phyloP scores from a whole-genome alignment of 2,329 filamentous ascomycete genomes.

The Tolypocladium capitatum region DNA sequence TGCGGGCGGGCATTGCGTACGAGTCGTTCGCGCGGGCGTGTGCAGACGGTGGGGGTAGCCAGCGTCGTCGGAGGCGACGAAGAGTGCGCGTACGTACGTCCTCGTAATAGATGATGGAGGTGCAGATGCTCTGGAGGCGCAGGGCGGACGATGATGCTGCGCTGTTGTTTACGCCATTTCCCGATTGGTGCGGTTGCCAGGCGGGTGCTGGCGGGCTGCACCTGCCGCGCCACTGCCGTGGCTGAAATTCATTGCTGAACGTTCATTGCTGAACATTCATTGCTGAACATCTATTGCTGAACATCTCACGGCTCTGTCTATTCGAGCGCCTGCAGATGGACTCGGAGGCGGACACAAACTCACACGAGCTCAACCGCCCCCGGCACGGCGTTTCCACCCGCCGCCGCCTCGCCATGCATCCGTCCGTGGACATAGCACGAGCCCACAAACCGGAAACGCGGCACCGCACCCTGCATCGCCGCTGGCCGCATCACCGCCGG shows the following conservation, averaged over 20 bases:
- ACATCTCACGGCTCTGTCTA: no score
- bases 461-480: background rate
- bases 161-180: constrained; percentile 15
- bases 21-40: background rate
- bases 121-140: background rate
- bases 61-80: background rate
- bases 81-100: no score
- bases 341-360: no score
- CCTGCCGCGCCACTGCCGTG: no score
- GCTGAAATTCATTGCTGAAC: no score
- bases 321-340: no score
- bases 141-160: background rate
- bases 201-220: constrained; percentile 3
- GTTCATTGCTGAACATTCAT: no score
- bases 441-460: constrained; percentile 7
- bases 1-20: background rate
- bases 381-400: constrained; percentile 3
- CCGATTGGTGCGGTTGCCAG: constrained; percentile 19
- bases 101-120: background rate
- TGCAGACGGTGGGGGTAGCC: background rate
- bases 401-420: constrained; percentile 8
- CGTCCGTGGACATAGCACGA: constrained; percentile 11
- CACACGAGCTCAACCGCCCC: background rate
- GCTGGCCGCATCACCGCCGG: constrained; percentile 5
- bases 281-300: no score